These are phyloP conservation scores for Eucalyptus coolabah DNA, from an alignment of 345 rosid species.

Conservation along the genomic window DNA sequence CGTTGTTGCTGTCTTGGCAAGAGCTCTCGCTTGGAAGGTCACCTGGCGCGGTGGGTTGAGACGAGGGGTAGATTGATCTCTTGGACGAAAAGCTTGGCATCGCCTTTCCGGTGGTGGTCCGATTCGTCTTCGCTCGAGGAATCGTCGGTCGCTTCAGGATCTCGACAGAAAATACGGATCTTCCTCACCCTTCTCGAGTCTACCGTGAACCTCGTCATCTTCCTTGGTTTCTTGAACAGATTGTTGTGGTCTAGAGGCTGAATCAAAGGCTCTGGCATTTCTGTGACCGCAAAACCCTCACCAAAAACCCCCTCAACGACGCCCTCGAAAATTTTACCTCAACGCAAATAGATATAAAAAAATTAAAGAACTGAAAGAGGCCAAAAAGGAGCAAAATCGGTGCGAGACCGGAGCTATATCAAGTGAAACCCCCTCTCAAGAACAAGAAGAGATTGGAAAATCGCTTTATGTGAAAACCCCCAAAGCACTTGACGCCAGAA, in stretches of 20 bases:
- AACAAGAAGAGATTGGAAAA: conserved; percentile 56
- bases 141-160: conserved; percentile 90
- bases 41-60: neutral
- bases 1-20: conserved; percentile 51
- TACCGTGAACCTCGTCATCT: neutral
- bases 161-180: conserved; percentile 54
- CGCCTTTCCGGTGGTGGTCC: neutral
- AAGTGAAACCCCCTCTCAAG: conserved; percentile 56
- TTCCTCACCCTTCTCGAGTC: conserved; percentile 27
- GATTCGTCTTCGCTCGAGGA: conserved; percentile 78
- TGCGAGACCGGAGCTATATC: neutral
- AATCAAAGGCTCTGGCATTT: conserved; percentile 25
- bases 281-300: conserved; percentile 6
- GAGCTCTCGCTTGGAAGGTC: conserved; percentile 27
- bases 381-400: neutral
- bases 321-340: neutral
- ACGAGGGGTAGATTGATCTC: conserved; percentile 41
- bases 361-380: neutral
- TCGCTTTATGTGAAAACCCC: conserved; percentile 65
- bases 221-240: conserved; percentile 10
- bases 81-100: conserved; percentile 35
- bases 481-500: conserved; percentile 67
- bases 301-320: conserved; percentile 18
- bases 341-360: neutral
- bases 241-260: conserved; percentile 3